Percentiles rank a stretch among this genome's conserved stretches.
phyloP scores from a whole-genome alignment of 495 filamentous ascomycete genomes.

The Neurospora pannonica region DNA sequence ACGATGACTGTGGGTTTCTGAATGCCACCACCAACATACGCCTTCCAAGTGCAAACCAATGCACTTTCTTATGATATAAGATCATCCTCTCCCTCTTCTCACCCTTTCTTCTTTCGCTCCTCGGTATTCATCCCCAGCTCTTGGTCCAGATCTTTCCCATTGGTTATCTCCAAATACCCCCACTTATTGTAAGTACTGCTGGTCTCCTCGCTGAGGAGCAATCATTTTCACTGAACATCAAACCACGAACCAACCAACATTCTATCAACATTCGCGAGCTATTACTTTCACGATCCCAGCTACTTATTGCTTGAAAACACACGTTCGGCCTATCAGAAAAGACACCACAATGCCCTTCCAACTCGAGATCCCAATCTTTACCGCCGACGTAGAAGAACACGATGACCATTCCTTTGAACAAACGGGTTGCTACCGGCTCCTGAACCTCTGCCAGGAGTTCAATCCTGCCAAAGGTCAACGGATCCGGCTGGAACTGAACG shows the following conservation, averaged over 20 bases:
- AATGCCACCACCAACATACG: background rate
- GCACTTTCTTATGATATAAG: background rate
- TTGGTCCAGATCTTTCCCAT: background rate
- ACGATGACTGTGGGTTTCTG: background rate
- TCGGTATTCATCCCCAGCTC: background rate
- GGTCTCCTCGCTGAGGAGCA: background rate
- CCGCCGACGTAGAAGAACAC: slow-evolving; percentile 11
- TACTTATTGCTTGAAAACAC: background rate
- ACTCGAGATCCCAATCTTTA: slow-evolving; percentile 37
- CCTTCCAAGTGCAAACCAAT: background rate
- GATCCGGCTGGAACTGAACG: slow-evolving; percentile 31
- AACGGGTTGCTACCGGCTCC: background rate
- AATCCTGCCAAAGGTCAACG: background rate
- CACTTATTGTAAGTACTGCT: background rate
- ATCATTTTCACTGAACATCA: background rate
- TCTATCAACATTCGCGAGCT: background rate
- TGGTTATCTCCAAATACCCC: background rate
- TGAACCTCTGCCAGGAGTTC: background rate
- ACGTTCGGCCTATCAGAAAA: background rate
- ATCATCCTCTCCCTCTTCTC: background rate
- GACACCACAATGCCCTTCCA: background rate
- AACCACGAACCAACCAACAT: background rate
- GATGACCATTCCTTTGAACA: slow-evolving; percentile 18
- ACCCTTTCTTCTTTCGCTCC: background rate
- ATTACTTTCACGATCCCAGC: background rate